Evolutionary conservation across 805 yeast genomes (phyloP), one percentile per base, ranked within the genome.

Genomic region (Yarrowia sp.): DNA sequence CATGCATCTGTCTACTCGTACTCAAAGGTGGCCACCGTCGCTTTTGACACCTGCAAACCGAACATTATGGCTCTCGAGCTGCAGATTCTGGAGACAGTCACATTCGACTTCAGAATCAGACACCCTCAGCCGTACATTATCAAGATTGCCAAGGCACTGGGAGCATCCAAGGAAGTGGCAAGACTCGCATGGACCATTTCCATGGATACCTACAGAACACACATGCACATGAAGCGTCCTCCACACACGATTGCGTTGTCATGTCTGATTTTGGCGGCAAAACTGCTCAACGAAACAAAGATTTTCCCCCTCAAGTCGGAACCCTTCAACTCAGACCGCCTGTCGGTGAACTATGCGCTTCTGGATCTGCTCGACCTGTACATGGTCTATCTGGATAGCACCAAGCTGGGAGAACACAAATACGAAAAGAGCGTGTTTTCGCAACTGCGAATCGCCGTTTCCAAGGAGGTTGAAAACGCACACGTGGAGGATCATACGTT

Each of bases 171-270:
- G 27, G 60, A 64, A 5, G 41, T 62, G 13, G 80, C 85, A 4
- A 76, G 79, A 66, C 71, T 83, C 36, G 84, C 88, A 1, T 91
- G 96, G 96, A 72, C 83, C n/a, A 78, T 90, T 1, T 77, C 85
- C n/a, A 83, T 83, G 67, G 97, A 91, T 71, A 76, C 84, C 10
- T 83, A 85, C 69, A 81, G 84, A 62, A 84, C 96, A 1, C 89
- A 88, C 35, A 77, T 87, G 16, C 79, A 84, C 9, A 73, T 91
- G 33, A 85, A 83, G 67, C 79, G 83, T 8, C 94, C 97, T 0
- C 85, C 89, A 3, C 93, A 90, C 70, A 80, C 86, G 25, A 82
- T 87, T 31, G 90, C 97, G 0, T 69, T 89, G 59, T 87, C 90
- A 3, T 79, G 83, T 27, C 72, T 90, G 44, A 82, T 82, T 42